Evolutionary conservation across 2,329 filamentous ascomycete genomes (phyloP), one percentile per base, ranked within the genome.

Genomic region (Penicillium janthinellum): DNA sequence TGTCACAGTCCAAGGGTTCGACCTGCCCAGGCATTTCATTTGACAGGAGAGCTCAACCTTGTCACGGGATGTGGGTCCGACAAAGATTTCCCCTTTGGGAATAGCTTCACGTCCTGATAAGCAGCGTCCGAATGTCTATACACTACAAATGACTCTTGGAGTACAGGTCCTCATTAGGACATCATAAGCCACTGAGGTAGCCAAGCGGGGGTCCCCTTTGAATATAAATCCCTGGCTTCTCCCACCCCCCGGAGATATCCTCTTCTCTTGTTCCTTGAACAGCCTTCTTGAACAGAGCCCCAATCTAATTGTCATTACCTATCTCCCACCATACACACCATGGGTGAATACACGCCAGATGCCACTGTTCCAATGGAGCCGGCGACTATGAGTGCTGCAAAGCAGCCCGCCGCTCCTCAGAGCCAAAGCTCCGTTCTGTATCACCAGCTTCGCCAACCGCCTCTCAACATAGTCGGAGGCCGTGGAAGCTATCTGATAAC

Each of bases 401-500:
- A 38, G 10, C 39, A 56, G 6, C 22, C 35, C 14, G 20, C 17
- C 2, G n/a, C 25, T 37, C 2, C 42, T 47, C 41, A 59, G 4
- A 37, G 39, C n/a, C 25, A 62, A 14, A 71, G 67, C 56, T 69
- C 70, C 22, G 75, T 85, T n/a, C 73, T 86, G 31, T 82, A 84
- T 66, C 78, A 82, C 47, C 78, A 78, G 48, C 72, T 84, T 12
- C 76, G 78, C 57, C 59, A 75, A 25, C 65, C 72, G 25, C 78
- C 83, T 28, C 68, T 76, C 57, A 75, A 70, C 50, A 81, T 83
- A 7, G 72, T 76, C 15, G 77, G 74, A 0, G 82, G 78, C 8
- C 67, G 74, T 44, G 83, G 81, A 10, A 78, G 81, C 57, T 81
- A 80, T 59, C 84, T 1, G 74, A 75, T 52, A 77, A 79, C 64